phyloP scores from a whole-genome alignment of 2,329 filamentous ascomycete species.

The Mycosphaerelloides madeirae region DNA sequence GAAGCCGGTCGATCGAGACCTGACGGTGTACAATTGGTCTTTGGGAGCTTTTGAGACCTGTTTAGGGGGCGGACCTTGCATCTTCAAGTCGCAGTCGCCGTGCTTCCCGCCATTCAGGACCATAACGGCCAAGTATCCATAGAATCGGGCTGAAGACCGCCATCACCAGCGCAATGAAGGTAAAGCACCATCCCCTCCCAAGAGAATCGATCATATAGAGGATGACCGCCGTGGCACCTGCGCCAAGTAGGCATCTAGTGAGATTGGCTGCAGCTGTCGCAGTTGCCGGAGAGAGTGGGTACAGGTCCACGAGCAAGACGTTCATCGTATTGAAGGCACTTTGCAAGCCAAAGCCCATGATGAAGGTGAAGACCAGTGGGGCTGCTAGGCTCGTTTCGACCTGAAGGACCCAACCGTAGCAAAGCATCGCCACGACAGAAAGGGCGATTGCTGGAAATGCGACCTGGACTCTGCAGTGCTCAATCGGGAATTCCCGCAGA shows the following conservation, averaged over 20 bases:
- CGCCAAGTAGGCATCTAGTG: conserved; percentile 35
- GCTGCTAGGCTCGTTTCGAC: conserved; percentile 36
- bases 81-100: conserved; percentile 12
- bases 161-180: conserved; percentile 41
- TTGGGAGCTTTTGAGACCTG: too few relatives aligned
- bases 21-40: too few relatives aligned
- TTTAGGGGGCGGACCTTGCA: too few relatives aligned
- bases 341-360: conserved; percentile 54
- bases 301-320: conserved; percentile 41
- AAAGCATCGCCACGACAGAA: conserved; percentile 29
- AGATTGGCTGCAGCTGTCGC: conserved; percentile 38
- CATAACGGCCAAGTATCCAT: conserved; percentile 37
- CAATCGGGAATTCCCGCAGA: conserved; percentile 48
- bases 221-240: conserved; percentile 36
- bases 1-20: too few relatives aligned
- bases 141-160: conserved; percentile 38
- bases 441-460: conserved; percentile 33
- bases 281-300: conserved; percentile 37
- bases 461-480: conserved; percentile 39
- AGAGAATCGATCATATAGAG: conserved; percentile 40
- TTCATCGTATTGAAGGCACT: conserved; percentile 52
- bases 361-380: conserved; percentile 45
- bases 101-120: conserved; percentile 41
- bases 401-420: conserved; percentile 41
- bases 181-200: conserved; percentile 44